Percentiles rank a stretch among this genome's conserved stretches.
These are phyloP conservation scores for Alternaria ethzedia DNA, from an alignment of 2,329 filamentous ascomycete species.

Conservation along the genomic window DNA sequence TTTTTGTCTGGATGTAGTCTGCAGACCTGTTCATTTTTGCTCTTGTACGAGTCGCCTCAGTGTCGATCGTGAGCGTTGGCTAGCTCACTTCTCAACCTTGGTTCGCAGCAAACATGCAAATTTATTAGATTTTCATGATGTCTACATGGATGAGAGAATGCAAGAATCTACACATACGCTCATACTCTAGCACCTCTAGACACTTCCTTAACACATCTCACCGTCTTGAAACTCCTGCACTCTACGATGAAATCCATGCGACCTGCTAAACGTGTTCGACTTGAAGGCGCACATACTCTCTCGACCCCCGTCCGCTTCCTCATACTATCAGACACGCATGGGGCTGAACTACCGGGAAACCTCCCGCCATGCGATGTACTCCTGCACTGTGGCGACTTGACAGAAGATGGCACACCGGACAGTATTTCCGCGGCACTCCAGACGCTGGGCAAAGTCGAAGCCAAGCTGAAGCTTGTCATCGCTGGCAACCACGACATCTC, in stretches of 20 bases:
- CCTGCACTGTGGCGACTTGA: slow-evolving; percentile 65
- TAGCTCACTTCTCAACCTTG: not conserved
- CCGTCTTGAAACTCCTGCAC: not conserved
- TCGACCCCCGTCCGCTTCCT: slow-evolving; percentile 35
- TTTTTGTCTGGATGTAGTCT: not conserved
- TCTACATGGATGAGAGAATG: not conserved
- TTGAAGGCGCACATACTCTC: not conserved
- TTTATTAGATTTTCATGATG: fast-evolving
- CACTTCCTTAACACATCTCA: not conserved
- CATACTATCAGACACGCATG: slow-evolving; percentile 53
- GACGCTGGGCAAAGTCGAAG: slow-evolving; percentile 55
- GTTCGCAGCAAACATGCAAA: not conserved
- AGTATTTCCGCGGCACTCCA: slow-evolving; percentile 56
- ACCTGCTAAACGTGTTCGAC: not conserved
- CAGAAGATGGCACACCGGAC: slow-evolving; percentile 54
- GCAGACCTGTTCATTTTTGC: not conserved
- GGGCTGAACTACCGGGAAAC: slow-evolving; percentile 31
- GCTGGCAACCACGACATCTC: slow-evolving; percentile 68
- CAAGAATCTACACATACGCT: not conserved
- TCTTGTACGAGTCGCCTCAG: no score
- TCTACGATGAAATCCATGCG: not conserved
- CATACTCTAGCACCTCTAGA: not conserved
- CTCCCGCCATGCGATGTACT: slow-evolving; percentile 60
- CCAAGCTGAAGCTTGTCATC: slow-evolving; percentile 65
- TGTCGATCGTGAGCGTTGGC: not conserved